Base-by-base conservation (phyloP, 495 filamentous ascomycete genomes). In the Penicillium crystallinum region DNA sequence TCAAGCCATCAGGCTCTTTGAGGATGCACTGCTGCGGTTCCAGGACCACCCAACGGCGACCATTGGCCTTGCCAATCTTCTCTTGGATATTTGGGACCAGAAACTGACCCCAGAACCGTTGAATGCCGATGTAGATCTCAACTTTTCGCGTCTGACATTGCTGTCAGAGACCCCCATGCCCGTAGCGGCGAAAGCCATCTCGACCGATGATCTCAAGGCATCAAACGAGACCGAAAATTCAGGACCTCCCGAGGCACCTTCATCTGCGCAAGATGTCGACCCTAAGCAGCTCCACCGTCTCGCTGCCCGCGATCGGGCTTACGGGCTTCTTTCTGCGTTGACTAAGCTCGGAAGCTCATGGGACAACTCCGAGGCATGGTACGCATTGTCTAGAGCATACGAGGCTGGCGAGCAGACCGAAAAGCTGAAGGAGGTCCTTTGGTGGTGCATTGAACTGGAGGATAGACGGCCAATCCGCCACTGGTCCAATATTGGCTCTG, bases 281-380 rank as follows among this genome's bases (percentile, higher is more conserved):
- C 77, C 86, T 17, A 83, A 81, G 39, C 75, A 86, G 22, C 75
- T 89, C 22, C 87, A 90, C 62, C 81, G 88, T 15, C 78, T 93
- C n/a, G 85, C 87, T 14, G 88, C 89, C 23, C 81, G 90, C 25
- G 91, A 97, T 62, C 80, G 95, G 17, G 93, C 95, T 1, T 89
- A 89, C 61, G 85, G 81, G 11, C 77, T 97, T 37, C 79, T 98
- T 0, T 85, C 84, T 7, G 78, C 79, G 2, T 76, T 97, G 48
- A 96, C 90, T 2, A 91, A 88, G 70, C 78, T 88, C 3, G 90
- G 91, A n/a, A 76, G 71, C 23, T 91, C 90, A 5, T 97, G 95
- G 95, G 89, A 96, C 65, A 81, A 85, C 60, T 83, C 85, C n/a
- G 93, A 96, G 64, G 93, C 91, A 17, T 98, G 93, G 93, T 90